A percentile compares a stretch with the other conserved stretches of the same genome.
Conservation (phyloP, 2,329 filamentous ascomycete species). For the Sclerotinia spermophila region DNA sequence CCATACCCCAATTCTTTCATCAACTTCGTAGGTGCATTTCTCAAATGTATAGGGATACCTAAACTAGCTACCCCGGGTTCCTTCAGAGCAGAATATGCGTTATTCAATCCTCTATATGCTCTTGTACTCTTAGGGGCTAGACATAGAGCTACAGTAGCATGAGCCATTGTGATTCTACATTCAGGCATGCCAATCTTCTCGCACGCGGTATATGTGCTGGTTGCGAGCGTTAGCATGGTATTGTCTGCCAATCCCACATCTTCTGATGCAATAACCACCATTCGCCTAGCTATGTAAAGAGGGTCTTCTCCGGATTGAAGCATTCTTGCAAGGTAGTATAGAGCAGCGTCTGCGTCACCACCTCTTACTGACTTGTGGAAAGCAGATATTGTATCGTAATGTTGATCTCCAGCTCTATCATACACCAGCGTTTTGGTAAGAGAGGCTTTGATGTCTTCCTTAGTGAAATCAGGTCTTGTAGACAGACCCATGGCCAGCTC, state of each 20-base stretch:
- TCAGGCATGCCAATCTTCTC: constrained; percentile 96
- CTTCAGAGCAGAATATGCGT: constrained; percentile 71
- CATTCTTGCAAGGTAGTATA: constrained; percentile 97
- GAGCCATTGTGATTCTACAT: constrained; percentile 85
- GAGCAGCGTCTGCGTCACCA: constrained; percentile 76
- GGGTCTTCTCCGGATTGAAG: constrained; percentile 92
- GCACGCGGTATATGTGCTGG: constrained; percentile 78
- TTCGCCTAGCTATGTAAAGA: constrained; percentile 83
- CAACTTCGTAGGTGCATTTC: constrained; percentile 86
- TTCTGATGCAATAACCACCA: constrained; percentile 93
- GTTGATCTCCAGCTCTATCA: constrained; percentile 90
- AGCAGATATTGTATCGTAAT: constrained; percentile 96
- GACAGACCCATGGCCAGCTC: constrained; percentile 83
- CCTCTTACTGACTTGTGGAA: constrained; percentile 96
- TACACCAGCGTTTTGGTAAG: constrained; percentile 93
- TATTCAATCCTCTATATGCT: constrained; percentile 77
- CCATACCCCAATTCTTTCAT: constrained; percentile 94
- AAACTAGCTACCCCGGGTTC: constrained; percentile 81
- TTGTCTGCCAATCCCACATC: constrained; percentile 91
- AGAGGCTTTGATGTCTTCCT: constrained; percentile 72
- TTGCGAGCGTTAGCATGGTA: constrained; percentile 76
- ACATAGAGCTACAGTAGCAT: constrained; percentile 77
- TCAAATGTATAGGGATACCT: constrained; percentile 79
- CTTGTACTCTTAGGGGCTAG: constrained; percentile 83
- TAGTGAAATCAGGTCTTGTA: constrained; percentile 60